Evolutionary conservation across 2,329 filamentous ascomycete species (phyloP).

Genomic region (Neodidymelliopsis sp.): DNA sequence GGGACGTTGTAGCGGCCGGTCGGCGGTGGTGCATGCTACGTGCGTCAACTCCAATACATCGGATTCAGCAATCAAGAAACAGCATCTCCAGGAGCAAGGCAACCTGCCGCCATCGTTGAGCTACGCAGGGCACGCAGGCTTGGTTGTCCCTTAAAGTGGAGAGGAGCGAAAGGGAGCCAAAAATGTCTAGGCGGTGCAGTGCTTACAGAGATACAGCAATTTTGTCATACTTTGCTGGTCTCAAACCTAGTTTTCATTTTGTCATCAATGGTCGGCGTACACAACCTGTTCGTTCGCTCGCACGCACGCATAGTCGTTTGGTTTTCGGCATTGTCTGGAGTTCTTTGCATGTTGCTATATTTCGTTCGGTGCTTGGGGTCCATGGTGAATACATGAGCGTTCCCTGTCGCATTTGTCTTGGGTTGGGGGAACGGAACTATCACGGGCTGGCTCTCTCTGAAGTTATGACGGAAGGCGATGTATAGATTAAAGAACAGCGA

Average conservation of each 20-base stretch:
- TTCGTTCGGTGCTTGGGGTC: conserved; percentile 10
- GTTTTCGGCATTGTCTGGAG: conserved; percentile 29
- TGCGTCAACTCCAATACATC: too few species aligned
- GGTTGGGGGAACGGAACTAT: conserved; percentile 10
- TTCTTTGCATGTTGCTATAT: conserved; percentile 18
- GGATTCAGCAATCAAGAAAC: too few species aligned
- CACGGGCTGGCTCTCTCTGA: conserved; percentile 23
- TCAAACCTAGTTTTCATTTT: conserved; percentile 1
- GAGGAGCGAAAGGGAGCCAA: too few species aligned
- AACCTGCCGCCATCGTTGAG: too few species aligned
- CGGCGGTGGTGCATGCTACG: too few species aligned
- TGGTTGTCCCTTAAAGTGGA: too few species aligned
- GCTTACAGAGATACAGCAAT: too few species aligned
- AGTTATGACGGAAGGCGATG: conserved; percentile 16
- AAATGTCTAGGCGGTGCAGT: too few species aligned
- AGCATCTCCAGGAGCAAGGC: too few species aligned
- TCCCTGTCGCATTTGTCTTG: conserved; percentile 17
- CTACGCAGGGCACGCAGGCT: too few species aligned
- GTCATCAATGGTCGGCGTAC: conserved; percentile 7
- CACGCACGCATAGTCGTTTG: conserved; percentile 8
- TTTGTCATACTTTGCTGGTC: neutral
- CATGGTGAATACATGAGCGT: conserved; percentile 22
- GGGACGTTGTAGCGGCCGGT: too few species aligned
- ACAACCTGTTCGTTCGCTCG: conserved; percentile 20
- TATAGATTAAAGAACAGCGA: conserved; percentile 18